phyloP scores from a whole-genome alignment of 2,329 filamentous ascomycete species.

The Thelonectria discophora region DNA sequence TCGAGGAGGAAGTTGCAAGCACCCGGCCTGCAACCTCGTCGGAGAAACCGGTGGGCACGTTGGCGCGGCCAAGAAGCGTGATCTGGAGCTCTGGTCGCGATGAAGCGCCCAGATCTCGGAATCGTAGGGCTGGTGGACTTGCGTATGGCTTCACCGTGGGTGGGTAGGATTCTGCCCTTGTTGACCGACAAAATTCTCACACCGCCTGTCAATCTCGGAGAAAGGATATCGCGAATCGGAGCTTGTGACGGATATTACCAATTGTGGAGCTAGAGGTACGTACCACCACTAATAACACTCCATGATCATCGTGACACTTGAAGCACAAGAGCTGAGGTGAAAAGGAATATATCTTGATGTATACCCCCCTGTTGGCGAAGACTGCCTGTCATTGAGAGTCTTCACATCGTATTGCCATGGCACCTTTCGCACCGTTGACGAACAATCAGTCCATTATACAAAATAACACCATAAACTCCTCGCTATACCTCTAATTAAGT shows the following conservation, averaged over 20 bases:
- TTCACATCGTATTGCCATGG: neutral
- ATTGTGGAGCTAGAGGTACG: neutral
- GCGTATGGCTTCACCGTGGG: conserved; percentile 40
- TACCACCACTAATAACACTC: neutral
- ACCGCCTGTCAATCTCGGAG: conserved; percentile 46
- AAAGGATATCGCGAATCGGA: conserved; percentile 34
- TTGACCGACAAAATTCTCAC: conserved; percentile 55
- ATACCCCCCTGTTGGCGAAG: too few relatives aligned
- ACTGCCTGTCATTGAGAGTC: too few relatives aligned
- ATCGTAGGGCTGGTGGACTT: conserved; percentile 34
- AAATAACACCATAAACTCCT: conserved; percentile 37
- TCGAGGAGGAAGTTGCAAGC: conserved; percentile 37
- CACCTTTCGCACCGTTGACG: neutral
- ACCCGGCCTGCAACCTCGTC: conserved; percentile 39
- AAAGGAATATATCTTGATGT: too few relatives aligned
- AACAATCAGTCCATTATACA: neutral
- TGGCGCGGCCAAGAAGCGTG: conserved; percentile 30
- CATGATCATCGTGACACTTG: too few relatives aligned
- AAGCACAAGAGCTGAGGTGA: too few relatives aligned
- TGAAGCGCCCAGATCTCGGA: conserved; percentile 16
- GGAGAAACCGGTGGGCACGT: conserved; percentile 29
- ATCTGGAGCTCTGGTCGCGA: conserved; percentile 27
- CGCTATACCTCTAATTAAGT: conserved; percentile 35
- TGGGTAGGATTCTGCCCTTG: conserved; percentile 49
- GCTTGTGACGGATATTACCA: neutral